Percentiles rank a stretch among this genome's conserved stretches.
These are phyloP conservation scores for Persicaria tinctoria DNA, from an alignment of 148 eudicot genomes.

Conservation along the genomic window DNA sequence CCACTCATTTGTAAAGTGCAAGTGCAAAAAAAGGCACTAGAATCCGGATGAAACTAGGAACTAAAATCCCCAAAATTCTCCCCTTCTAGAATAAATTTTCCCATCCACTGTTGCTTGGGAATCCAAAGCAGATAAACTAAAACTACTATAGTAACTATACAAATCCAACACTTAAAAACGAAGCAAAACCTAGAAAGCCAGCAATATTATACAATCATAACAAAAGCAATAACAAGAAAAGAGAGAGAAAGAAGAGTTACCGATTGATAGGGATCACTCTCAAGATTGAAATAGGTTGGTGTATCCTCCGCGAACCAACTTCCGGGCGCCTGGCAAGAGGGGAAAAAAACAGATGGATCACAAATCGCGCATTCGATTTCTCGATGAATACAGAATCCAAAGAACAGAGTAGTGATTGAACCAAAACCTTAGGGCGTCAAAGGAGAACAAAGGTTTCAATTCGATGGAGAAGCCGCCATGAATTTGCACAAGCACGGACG, in stretches of 20 bases:
- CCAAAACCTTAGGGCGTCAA: not conserved
- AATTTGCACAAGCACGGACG: not conserved
- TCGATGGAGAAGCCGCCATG: not conserved
- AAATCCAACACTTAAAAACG: not conserved
- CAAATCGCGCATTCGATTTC: not conserved
- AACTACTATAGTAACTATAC: not conserved
- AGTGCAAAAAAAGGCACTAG: not conserved
- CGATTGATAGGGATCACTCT: not conserved
- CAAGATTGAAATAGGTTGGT: not conserved
- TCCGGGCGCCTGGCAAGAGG: no score
- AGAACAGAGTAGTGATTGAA: not conserved
- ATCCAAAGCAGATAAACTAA: not conserved
- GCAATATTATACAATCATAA: not conserved
- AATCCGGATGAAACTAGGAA: not conserved
- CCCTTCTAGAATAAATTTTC: not conserved
- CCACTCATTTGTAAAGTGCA: not conserved
- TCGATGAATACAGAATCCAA: not conserved
- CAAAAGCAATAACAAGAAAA: not conserved
- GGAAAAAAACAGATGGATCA: not conserved
- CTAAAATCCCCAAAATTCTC: not conserved
- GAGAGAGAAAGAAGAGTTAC: not conserved
- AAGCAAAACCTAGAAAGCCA: not conserved
- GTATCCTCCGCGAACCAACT: not conserved
- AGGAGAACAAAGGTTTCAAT: not conserved
- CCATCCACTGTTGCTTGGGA: not conserved